Evolutionary conservation across 805 yeast species (phyloP).

Genomic region (Nakazawaea holstii): DNA sequence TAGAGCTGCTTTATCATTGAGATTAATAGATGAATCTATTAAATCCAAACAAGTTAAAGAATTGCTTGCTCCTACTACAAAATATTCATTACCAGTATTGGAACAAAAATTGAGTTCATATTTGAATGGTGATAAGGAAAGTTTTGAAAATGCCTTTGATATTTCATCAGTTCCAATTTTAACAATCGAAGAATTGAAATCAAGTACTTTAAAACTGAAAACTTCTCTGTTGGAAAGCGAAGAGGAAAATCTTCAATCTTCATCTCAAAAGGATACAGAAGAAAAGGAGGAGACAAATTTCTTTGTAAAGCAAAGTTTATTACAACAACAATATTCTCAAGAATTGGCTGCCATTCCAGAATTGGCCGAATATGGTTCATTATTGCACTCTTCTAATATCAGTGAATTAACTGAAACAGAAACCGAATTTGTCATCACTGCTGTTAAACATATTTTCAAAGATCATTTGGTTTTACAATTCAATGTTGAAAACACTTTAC

Average conservation of each 20-base stretch:
- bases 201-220: slow-evolving; percentile 55
- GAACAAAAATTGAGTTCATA: slow-evolving; percentile 75
- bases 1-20: slow-evolving; percentile 84
- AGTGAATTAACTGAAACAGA: slow-evolving; percentile 82
- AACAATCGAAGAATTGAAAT: slow-evolving; percentile 64
- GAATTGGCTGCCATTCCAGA: slow-evolving; percentile 71
- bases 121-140: slow-evolving; percentile 46
- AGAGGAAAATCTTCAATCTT: slow-evolving; percentile 15
- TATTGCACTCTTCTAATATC: slow-evolving; percentile 63
- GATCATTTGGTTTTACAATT: slow-evolving; percentile 74
- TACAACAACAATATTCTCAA: slow-evolving; percentile 63
- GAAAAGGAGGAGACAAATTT: slow-evolving; percentile 23
- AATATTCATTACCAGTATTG: slow-evolving; percentile 69
- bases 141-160: slow-evolving; percentile 61
- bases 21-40: slow-evolving; percentile 31
- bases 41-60: slow-evolving; percentile 31
- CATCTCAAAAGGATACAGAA: slow-evolving; percentile 12
- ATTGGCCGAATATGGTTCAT: slow-evolving; percentile 64
- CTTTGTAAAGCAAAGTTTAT: slow-evolving; percentile 26
- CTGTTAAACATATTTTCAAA: slow-evolving; percentile 77
- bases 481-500: slow-evolving; percentile 78
- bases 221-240: slow-evolving; percentile 24
- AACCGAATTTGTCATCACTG: slow-evolving; percentile 86
- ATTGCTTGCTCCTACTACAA: slow-evolving; percentile 61
- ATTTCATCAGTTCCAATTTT: slow-evolving; percentile 59